Conservation (phyloP, 2,329 filamentous ascomycete genomes). For the Aspergillus aculeatus region DNA sequence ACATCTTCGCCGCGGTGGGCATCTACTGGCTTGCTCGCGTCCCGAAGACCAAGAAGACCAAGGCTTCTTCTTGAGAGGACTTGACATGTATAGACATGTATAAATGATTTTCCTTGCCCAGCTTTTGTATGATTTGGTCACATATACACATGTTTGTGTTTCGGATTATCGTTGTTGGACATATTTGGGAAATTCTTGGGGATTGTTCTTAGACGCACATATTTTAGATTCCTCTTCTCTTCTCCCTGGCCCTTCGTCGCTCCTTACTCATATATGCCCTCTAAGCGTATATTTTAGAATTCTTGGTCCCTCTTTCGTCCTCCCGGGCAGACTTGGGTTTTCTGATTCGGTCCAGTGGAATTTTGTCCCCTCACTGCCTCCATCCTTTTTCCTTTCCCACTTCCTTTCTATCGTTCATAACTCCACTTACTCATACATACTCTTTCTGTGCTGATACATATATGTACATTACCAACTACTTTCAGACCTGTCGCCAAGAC, state of each 20-base stretch:
- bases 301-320: no score
- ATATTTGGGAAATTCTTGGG: neutral
- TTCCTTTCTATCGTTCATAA: no score
- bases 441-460: no score
- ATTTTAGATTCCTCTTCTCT: no score
- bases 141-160: conserved; percentile 1
- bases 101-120: neutral
- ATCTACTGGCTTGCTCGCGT: conserved; percentile 66
- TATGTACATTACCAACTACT: no score
- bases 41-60: conserved; percentile 37
- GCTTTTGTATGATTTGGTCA: neutral
- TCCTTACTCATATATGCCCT: neutral
- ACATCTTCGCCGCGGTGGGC: conserved; percentile 57
- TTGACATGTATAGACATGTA: neutral
- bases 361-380: no score
- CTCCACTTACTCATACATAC: no score
- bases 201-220: neutral
- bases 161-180: no score
- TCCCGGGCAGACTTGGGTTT: neutral
- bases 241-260: neutral
- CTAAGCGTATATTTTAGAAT: neutral
- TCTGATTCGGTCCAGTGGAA: neutral
- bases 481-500: no score
- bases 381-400: no score
- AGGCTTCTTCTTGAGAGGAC: conserved; percentile 9